phyloP scores from a whole-genome alignment of 2,329 filamentous ascomycete species.

The Alternaria triticimaculans region DNA sequence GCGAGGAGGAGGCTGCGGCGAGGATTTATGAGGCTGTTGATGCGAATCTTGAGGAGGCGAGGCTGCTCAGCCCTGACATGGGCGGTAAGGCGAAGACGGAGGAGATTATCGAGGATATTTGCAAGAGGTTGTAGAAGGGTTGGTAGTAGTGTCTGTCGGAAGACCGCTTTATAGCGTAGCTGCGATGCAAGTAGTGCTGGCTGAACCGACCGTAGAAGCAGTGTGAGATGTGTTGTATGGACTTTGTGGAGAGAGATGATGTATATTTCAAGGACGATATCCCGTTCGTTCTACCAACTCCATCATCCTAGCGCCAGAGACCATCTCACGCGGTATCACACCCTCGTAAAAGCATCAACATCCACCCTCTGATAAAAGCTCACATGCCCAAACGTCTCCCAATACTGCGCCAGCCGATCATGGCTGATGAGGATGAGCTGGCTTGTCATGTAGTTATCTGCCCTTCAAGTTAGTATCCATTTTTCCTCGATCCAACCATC shows the following conservation, averaged over 20 bases:
- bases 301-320: too few relatives aligned
- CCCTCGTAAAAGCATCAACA: constrained; percentile 47
- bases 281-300: too few relatives aligned
- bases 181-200: too few relatives aligned
- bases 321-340: too few relatives aligned
- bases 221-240: too few relatives aligned
- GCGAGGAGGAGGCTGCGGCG: constrained; percentile 84
- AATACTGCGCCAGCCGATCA: constrained; percentile 81
- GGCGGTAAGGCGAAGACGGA: constrained; percentile 85
- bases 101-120: constrained; percentile 85
- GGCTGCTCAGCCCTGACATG: constrained; percentile 84
- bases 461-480: constrained; percentile 1
- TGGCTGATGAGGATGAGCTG: constrained; percentile 80
- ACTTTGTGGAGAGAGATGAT: too few relatives aligned
- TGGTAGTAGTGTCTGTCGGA: too few relatives aligned
- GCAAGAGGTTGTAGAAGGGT: constrained; percentile 67
- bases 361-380: constrained; percentile 58
- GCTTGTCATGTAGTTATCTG: constrained; percentile 76
- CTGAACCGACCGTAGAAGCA: too few relatives aligned
- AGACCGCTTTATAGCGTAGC: too few relatives aligned
- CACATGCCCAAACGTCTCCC: constrained; percentile 66
- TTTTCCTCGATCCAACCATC: too few relatives aligned
- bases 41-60: constrained; percentile 83
- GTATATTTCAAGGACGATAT: too few relatives aligned
- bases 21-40: constrained; percentile 93